A percentile compares a stretch with the other conserved stretches of the same genome.
Evolutionary conservation across 106 monocot genomes (phyloP).

Genomic region (Dioscorea zingiberensis): DNA sequence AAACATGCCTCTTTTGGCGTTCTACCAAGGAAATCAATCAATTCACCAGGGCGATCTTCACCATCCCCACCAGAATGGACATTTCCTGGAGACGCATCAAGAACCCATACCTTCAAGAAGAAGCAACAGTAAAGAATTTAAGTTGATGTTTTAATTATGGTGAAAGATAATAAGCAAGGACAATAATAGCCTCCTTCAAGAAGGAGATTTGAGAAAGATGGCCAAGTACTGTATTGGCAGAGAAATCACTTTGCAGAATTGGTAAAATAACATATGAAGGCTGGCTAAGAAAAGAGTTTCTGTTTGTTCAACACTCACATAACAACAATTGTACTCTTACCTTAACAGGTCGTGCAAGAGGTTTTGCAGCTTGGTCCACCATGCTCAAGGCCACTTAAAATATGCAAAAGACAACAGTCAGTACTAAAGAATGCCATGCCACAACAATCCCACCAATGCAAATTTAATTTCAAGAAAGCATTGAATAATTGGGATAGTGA

Average conservation of each 20-base stretch:
- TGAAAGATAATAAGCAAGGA: background rate
- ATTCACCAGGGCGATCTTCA: conserved; percentile 91
- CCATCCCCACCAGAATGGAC: conserved; percentile 86
- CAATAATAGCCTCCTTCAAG: too few species aligned
- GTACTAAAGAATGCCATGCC: background rate
- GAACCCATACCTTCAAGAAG: conserved; percentile 77
- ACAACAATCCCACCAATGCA: background rate
- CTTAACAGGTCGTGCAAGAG: conserved; percentile 90
- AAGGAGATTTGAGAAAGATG: too few species aligned
- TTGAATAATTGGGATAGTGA: too few species aligned
- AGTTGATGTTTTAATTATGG: too few species aligned
- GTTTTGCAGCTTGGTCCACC: conserved; percentile 99
- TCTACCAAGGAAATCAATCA: conserved; percentile 66
- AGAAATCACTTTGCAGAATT: too few species aligned
- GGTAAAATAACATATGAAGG: too few species aligned
- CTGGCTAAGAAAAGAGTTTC: too few species aligned
- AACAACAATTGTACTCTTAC: conserved; percentile 24
- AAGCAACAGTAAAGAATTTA: background rate
- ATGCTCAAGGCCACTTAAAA: conserved; percentile 85
- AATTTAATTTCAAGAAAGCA: too few species aligned
- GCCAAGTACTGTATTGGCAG: too few species aligned
- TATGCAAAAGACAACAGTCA: background rate
- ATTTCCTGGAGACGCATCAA: conserved; percentile 94
- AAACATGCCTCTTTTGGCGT: conserved; percentile 57
- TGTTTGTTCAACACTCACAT: background rate